These are phyloP conservation scores for Aethionema arabicum DNA, from an alignment of 345 rosid genomes.

Conservation along the genomic window DNA sequence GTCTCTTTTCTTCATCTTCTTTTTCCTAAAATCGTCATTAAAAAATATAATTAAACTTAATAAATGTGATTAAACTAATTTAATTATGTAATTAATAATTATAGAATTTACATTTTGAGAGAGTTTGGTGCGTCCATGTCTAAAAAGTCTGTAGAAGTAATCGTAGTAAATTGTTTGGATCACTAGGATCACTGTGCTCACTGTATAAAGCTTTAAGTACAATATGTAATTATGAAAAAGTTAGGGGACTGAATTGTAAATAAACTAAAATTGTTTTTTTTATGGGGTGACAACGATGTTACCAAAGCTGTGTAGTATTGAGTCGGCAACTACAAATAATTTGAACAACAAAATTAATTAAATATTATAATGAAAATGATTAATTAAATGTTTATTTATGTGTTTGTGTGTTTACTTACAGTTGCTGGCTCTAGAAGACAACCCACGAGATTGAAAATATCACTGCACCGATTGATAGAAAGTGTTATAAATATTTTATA, in stretches of 20 bases:
- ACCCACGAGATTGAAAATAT: constrained; percentile 78
- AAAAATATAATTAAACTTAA: background rate
- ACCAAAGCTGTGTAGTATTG: constrained; percentile 95
- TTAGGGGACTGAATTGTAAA: constrained; percentile 7
- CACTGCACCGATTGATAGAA: constrained; percentile 55
- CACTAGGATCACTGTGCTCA: constrained; percentile 71
- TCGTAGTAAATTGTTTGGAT: constrained; percentile 82
- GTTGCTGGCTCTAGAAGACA: constrained; percentile 96
- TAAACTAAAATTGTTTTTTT: constrained; percentile 18
- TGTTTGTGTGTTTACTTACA: constrained; percentile 52
- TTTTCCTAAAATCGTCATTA: constrained; percentile 12
- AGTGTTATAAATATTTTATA: no score
- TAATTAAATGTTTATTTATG: background rate
- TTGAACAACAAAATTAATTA: constrained; percentile 17
- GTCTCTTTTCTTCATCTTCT: constrained; percentile 54
- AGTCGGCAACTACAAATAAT: constrained; percentile 84
- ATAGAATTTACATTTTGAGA: constrained; percentile 23
- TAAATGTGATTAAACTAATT: no score
- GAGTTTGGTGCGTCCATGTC: constrained; percentile 32
- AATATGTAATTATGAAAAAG: background rate
- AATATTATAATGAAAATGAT: background rate
- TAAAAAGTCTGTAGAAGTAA: constrained; percentile 49
- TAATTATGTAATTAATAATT: background rate
- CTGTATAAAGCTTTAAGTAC: constrained; percentile 66
- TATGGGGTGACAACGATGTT: constrained; percentile 32